Evolutionary conservation across 176 grass and related monocot species (phyloP), one percentile per base, ranked within the genome.

Genomic region (Chloris gayana): DNA sequence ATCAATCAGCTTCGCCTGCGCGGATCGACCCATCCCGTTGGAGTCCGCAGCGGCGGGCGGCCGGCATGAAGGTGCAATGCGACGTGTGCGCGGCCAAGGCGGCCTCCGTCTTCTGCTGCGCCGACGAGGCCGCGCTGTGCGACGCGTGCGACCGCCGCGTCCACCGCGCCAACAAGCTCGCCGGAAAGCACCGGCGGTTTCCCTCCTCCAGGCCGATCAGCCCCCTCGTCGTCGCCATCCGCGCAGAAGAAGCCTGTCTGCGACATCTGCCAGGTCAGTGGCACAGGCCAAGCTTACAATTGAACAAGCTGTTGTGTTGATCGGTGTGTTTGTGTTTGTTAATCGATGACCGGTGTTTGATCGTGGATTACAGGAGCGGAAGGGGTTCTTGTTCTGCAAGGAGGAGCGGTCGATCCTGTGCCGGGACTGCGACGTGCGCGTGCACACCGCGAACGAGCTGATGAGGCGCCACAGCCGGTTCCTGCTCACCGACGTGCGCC

Each of bases 371-470:
- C 87, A 98, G 96, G 90, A 99, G 80, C 89, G 87, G 76, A 88
- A 86, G 41, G 96, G 93, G 32, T 85, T 93, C 49, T 1, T 99
- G 63, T 99, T 99, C 88, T 99, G 96, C 85, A 92, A 91, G 82
- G 93, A 99, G 83, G 96, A 99, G 72, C 84, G 96, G 75, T 91
- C 88, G 74, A 93, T 95, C 58, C 88, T 99, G 30, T 99, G 96
- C 88, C 61, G 86, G 74, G 93, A 93, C 78, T 99, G 96, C 85
- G 96, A 99, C 68, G 79, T 87, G 41, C 69, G 79, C 7, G 82
- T 93, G 73, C 96, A 99, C 79, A 88, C 72, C 32, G 85, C 73
- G 15, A 99, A 80, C 82, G 88, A 95, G 79, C 72, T 95, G 33
- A 88, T 92, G 38, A 86, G 86, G 88, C 89, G 88, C 46, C 96